Evolutionary conservation across 1,139 yeast genomes (phyloP).

Genomic region (Blastobotrys illinoisensis): DNA sequence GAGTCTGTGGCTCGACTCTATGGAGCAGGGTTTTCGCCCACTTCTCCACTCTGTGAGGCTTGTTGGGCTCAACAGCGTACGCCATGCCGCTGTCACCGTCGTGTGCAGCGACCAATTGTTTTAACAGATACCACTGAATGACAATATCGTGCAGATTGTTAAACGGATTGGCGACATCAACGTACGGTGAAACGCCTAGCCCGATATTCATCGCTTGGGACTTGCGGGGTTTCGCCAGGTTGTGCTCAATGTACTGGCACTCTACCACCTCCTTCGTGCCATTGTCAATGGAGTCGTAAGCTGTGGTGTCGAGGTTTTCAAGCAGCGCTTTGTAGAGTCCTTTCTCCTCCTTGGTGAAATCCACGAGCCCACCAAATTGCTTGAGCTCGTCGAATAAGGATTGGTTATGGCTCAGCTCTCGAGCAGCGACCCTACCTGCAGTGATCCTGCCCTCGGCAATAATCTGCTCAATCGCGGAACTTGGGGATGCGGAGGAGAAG

Average conservation of each 20-base stretch:
- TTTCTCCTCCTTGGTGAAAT: background rate
- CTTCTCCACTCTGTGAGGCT: background rate
- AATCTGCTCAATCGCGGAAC: slow-evolving; percentile 4
- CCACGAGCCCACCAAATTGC: background rate
- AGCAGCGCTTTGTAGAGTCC: background rate
- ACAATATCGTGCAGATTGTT: slow-evolving; percentile 18
- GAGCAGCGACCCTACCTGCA: background rate
- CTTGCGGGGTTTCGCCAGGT: background rate
- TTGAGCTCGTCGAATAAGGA: slow-evolving; percentile 1
- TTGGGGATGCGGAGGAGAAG: background rate
- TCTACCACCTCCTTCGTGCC: background rate
- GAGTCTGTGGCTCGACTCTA: background rate
- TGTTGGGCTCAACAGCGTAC: background rate
- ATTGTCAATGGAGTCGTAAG: background rate
- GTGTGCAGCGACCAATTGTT: background rate
- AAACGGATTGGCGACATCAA: slow-evolving; percentile 22
- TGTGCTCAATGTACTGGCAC: background rate
- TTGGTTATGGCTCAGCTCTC: slow-evolving; percentile 1
- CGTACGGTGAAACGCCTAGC: slow-evolving; percentile 9
- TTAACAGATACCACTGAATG: slow-evolving; percentile 15
- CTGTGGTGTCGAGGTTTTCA: background rate
- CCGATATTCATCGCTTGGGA: background rate
- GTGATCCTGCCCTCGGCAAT: slow-evolving; percentile 16
- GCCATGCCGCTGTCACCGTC: background rate
- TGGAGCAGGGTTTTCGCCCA: background rate